Percentiles rank a stretch among this genome's conserved stretches.
Conservation (phyloP, 768 basidiomycete species). For the Albatrellus ellisii region DNA sequence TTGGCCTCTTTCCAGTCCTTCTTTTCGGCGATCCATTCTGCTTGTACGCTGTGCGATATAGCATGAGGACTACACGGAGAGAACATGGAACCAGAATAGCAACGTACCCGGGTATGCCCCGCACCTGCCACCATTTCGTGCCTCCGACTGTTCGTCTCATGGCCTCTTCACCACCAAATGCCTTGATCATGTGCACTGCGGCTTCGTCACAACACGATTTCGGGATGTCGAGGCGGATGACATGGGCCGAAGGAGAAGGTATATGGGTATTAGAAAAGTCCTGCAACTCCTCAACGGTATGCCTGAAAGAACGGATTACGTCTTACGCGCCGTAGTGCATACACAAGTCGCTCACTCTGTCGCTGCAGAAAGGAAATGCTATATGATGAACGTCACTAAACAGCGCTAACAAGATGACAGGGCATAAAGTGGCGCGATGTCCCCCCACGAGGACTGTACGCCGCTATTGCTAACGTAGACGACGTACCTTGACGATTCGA, state of each 20-base stretch:
- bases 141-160: conserved; percentile 70
- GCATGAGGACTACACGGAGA: conserved; percentile 1
- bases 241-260: conserved; percentile 71
- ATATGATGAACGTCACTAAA: neutral
- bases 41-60: conserved; percentile 52
- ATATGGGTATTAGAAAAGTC: conserved; percentile 71
- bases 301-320: conserved; percentile 27
- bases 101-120: conserved; percentile 64
- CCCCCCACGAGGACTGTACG: too few relatives aligned
- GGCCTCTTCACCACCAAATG: conserved; percentile 73
- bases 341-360: neutral
- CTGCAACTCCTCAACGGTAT: conserved; percentile 79
- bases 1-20: conserved; percentile 72
- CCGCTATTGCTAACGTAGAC: neutral
- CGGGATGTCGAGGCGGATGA: conserved; percentile 60
- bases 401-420: neutral
- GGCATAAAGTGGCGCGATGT: too few relatives aligned
- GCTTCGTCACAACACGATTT: conserved; percentile 66
- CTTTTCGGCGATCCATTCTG: conserved; percentile 78
- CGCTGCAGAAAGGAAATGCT: neutral
- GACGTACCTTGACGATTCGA: conserved; percentile 54
- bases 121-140: conserved; percentile 96
- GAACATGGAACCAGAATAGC: conserved; percentile 7
- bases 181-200: conserved; percentile 57
- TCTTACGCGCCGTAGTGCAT: neutral